phyloP scores from a whole-genome alignment of 768 basidiomycete species.

The Paxillus involutus region DNA sequence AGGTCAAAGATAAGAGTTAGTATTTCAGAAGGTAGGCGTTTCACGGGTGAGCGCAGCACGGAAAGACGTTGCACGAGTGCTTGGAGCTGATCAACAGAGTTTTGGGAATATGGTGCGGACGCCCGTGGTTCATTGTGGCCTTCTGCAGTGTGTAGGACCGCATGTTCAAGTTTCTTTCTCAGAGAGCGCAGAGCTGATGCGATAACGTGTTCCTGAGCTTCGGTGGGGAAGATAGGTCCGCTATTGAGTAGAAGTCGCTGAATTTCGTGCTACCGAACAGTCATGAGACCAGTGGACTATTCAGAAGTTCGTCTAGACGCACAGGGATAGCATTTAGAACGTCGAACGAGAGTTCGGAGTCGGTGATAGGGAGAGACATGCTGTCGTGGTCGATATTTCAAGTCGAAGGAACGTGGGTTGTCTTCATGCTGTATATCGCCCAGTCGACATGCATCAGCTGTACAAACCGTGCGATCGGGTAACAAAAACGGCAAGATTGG shows the following conservation, averaged over 20 bases:
- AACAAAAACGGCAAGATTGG: too few relatives aligned
- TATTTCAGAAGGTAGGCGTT: slow-evolving; percentile 35
- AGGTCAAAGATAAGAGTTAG: slow-evolving; percentile 17
- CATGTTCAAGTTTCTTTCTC: neutral
- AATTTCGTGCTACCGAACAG: neutral
- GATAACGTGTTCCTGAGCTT: neutral
- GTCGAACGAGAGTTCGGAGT: neutral
- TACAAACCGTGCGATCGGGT: too few relatives aligned
- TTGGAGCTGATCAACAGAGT: neutral
- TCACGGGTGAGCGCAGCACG: neutral
- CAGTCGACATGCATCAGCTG: too few relatives aligned
- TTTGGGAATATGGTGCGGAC: neutral
- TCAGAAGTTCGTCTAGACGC: neutral
- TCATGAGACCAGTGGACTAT: neutral
- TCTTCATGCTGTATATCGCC: too few relatives aligned
- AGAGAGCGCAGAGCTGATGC: neutral
- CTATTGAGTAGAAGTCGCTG: neutral
- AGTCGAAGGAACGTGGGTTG: too few relatives aligned
- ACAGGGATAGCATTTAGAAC: neutral
- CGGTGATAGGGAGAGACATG: neutral
- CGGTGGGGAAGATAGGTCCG: neutral
- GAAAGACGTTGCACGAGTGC: neutral
- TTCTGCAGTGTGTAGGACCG: neutral
- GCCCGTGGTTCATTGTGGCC: neutral
- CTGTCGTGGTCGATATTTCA: neutral